These are phyloP conservation scores for Curvularia eragrostidis DNA, from an alignment of 2,329 filamentous ascomycete genomes.

Conservation along the genomic window DNA sequence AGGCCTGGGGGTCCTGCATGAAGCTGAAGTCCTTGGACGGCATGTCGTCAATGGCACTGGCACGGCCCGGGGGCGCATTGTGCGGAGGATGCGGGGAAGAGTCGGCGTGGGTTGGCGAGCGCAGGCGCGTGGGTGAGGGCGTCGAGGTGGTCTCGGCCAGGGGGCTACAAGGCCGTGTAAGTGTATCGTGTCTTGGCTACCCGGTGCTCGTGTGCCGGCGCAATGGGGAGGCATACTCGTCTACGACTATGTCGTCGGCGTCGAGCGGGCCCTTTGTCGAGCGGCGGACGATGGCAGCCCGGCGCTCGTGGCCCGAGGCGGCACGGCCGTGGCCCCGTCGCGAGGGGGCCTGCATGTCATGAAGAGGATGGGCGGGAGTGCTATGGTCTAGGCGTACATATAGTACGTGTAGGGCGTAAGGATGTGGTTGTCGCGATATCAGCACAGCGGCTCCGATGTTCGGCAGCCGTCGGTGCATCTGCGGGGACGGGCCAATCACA, in stretches of 20 bases:
- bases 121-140: constrained; percentile 16
- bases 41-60: constrained; percentile 37
- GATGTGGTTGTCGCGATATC: background rate
- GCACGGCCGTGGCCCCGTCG: constrained; percentile 38
- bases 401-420: no score
- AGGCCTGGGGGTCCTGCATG: constrained; percentile 25
- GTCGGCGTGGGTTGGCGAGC: constrained; percentile 30
- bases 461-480: constrained; percentile 9
- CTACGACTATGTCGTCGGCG: constrained; percentile 64
- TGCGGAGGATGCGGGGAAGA: constrained; percentile 26
- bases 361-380: background rate
- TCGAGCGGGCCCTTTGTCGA: constrained; percentile 80
- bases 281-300: constrained; percentile 60
- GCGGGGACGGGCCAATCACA: constrained; percentile 24
- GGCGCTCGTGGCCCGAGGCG: constrained; percentile 42
- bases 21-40: constrained; percentile 73
- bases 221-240: constrained; percentile 61
- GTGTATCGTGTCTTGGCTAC: background rate
- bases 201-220: background rate
- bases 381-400: no score
- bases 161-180: constrained; percentile 31
- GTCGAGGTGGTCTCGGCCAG: constrained; percentile 19
- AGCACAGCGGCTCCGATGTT: constrained; percentile 16
- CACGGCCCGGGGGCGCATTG: constrained; percentile 22
- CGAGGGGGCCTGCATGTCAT: constrained; percentile 20